These are phyloP conservation scores for Urtica urens DNA, from an alignment of 306 rosid species.

Conservation along the genomic window DNA sequence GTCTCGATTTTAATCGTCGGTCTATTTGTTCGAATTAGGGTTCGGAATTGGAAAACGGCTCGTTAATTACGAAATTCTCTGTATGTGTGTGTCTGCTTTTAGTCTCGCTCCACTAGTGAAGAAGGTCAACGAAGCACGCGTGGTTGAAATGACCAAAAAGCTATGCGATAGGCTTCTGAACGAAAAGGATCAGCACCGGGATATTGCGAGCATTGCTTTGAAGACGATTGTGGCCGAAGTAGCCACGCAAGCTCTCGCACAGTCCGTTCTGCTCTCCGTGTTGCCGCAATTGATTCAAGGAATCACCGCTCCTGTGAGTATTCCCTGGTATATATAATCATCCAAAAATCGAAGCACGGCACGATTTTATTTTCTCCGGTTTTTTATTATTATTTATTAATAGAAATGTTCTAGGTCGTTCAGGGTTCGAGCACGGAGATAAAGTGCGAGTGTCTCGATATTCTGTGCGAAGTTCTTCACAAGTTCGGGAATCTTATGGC, in stretches of 20 bases:
- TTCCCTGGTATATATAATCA: no score
- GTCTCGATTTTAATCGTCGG: not conserved
- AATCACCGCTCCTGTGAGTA: conserved; percentile 69
- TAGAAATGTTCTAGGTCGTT: no score
- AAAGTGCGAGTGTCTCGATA: conserved; percentile 87
- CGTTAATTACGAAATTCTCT: no score
- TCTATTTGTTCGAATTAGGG: not conserved
- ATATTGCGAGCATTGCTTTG: conserved; percentile 92
- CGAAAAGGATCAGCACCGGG: conserved; percentile 92
- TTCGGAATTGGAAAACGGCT: not conserved
- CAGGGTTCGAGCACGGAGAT: conserved; percentile 80
- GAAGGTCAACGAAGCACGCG: conserved; percentile 70
- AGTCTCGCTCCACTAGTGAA: conserved; percentile 95
- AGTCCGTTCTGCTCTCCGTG: conserved; percentile 57
- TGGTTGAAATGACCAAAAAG: conserved; percentile 81
- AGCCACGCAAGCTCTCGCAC: conserved; percentile 77
- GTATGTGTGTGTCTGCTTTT: no score
- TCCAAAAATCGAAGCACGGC: no score
- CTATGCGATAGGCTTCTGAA: conserved; percentile 77
- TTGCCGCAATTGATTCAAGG: conserved; percentile 73
- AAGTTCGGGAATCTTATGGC: conserved; percentile 84
- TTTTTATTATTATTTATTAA: not conserved
- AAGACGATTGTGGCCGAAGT: conserved; percentile 93
- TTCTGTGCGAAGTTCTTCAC: conserved; percentile 77
- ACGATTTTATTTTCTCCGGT: no score